Evolutionary conservation across 306 rosid genomes (phyloP), one percentile per base, ranked within the genome.

Genomic region (Rosa multiflora): DNA sequence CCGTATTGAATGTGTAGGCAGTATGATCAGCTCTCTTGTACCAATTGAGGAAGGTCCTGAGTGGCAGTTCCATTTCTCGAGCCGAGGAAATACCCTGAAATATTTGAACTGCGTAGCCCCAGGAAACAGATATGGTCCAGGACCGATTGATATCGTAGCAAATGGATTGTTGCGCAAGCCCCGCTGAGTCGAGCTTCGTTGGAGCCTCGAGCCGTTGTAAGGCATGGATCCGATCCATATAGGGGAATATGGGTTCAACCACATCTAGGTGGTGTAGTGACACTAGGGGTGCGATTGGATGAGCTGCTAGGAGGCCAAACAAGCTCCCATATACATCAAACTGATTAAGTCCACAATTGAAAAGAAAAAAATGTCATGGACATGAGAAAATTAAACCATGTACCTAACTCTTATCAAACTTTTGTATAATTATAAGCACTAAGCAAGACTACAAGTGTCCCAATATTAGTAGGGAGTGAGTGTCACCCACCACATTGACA

Each of bases 71-170:
- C 62, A 94, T 78, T 47, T 91, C 97, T 49, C 92, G 85, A 72
- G 87, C 86, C 0, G 87, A 81, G 67, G 89, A 82, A 17, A 76
- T 68, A 26, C 96, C 94, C 3, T 91, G 88, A 46, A 80, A 79
- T n/a, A 94, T 90, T 80, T 94, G 97, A 70, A 91, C 90, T 4
- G 91, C 85, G 5, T 87, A 90, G 18, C 96, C 98, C 97, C 98
- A 90, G 0, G 96, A 85, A 3, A 90, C 87, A 0, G 97, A 88
- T 46, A 90, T 21, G 39, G 94, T 94, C 97, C 98, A 94, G 0
- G 52, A 81, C 0, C 85, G 85, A 37, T 73, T 39, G 29, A 80
- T 79, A 85, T 93, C 94, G 23, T 93, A 90, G 85, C 97, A 91
- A 14, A 93, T 86, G 64, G 98, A 93, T 42, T 93, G 97, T 32